These are phyloP conservation scores for Nicotiana noctiflora DNA, from an alignment of 257 asterid species.

Conservation along the genomic window DNA sequence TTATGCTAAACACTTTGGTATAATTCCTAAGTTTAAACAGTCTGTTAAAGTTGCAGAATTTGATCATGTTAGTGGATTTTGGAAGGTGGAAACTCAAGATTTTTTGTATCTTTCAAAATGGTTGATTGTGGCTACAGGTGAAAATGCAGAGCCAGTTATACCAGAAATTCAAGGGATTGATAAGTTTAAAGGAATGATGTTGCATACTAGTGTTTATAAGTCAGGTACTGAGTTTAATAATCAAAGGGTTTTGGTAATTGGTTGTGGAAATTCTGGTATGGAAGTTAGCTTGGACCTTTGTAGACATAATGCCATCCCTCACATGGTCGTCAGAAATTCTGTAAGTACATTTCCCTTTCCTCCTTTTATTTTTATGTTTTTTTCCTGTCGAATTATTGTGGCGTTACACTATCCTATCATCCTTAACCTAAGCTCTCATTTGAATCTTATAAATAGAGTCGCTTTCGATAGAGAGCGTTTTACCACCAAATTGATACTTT, in stretches of 20 bases:
- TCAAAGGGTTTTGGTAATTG: slow-evolving; percentile 57
- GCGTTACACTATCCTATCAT: too few relatives aligned
- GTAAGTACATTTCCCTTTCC: slow-evolving; percentile 31
- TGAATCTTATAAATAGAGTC: too few relatives aligned
- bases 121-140: slow-evolving; percentile 80
- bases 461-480: too few relatives aligned
- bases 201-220: slow-evolving; percentile 57
- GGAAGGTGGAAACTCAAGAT: slow-evolving; percentile 37
- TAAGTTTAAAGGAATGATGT: slow-evolving; percentile 41
- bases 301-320: slow-evolving; percentile 49
- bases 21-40: too few relatives aligned
- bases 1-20: too few relatives aligned
- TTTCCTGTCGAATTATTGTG: not conserved
- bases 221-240: slow-evolving; percentile 49
- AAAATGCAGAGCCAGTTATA: slow-evolving; percentile 68
- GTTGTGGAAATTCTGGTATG: slow-evolving; percentile 97
- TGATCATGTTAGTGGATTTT: too few relatives aligned
- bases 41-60: too few relatives aligned
- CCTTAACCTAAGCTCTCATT: too few relatives aligned
- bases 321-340: slow-evolving; percentile 74
- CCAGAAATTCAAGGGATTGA: slow-evolving; percentile 65
- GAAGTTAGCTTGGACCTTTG: slow-evolving; percentile 87
- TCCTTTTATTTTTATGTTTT: not conserved
- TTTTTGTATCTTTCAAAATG: slow-evolving; percentile 34
- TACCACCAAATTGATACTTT: too few relatives aligned